phyloP scores from a whole-genome alignment of 345 rosid species.

The Clarkia xantiana region DNA sequence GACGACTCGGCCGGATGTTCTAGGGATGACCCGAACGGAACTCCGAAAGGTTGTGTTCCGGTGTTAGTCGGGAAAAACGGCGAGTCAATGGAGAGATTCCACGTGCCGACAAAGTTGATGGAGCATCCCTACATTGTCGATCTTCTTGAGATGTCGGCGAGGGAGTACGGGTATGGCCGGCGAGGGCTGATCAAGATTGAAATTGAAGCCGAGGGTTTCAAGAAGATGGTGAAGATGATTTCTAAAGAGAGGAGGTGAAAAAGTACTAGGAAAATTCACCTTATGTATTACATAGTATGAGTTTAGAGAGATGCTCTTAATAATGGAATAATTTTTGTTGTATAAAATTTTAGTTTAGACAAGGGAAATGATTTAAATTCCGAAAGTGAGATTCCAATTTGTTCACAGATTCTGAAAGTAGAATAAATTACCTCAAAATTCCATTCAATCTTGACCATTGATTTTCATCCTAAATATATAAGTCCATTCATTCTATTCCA shows the following conservation, averaged over 20 bases:
- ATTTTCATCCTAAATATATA: too few species aligned
- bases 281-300: too few species aligned
- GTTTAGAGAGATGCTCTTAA: too few species aligned
- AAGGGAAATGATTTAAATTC: too few species aligned
- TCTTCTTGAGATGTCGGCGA: constrained; percentile 16
- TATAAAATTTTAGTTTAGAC: too few species aligned
- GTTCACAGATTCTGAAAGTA: too few species aligned
- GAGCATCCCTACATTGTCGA: constrained; percentile 13
- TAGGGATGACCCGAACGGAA: background rate
- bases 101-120: constrained; percentile 17
- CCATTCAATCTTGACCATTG: too few species aligned
- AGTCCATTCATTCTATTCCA: too few species aligned
- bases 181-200: constrained; percentile 17
- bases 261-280: too few species aligned
- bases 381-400: too few species aligned
- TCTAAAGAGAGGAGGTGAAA: constrained; percentile 6
- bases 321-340: too few species aligned
- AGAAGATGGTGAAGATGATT: constrained; percentile 9
- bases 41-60: constrained; percentile 18
- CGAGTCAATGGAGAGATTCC: constrained; percentile 12
- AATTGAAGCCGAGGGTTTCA: constrained; percentile 13
- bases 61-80: constrained; percentile 14
- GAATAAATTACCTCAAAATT: too few species aligned
- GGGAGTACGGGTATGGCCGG: constrained; percentile 12
- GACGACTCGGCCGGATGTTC: background rate